Base-by-base conservation (phyloP, 352 stramenopile genomes). In the Phytopythium sindhum region DNA sequence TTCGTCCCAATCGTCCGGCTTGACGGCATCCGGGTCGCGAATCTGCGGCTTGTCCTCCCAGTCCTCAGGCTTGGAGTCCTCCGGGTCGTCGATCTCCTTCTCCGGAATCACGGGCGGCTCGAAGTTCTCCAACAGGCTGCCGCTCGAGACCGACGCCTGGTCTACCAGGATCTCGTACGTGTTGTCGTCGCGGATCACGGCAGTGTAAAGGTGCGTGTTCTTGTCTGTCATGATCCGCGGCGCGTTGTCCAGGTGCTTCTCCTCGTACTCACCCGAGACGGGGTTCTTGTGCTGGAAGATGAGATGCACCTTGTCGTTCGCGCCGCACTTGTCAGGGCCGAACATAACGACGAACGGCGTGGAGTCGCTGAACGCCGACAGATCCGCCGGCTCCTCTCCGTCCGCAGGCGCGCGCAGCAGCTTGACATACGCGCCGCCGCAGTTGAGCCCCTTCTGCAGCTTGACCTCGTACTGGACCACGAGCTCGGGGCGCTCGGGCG, bases 341-440 rank as follows among this genome's bases (percentile, higher is more conserved):
- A 98, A 98, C 95, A 98, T 98, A 74, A 98, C 88, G 60, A 90
- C 84, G 64, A 98, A 98, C 31, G 92, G 93, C 52, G 90, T 93
- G 33, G 78, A 64, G 68, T 97, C 86, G 57, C 83, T 87, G 56
- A 98, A 90, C 47, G 75, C 64, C n/a, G 67, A 79, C 24, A 84
- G 80, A 63, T 91, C 74, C 15, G 24, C 41, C 7, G 41, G n/a
- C 23, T 60, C 35, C 48, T 74, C 63, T 4, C 66, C 63, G 10
- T 74, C 52, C 8, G 75, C 61, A n/a, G 85, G 73, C n/a, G 86
- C 66, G 15, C 83, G 77, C 52, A 98, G 76, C 64, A 98, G 70
- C 85, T 98, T 98, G 23, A 98, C 68, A 69, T 98, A 98, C 9
- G 91, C 93, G 21, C 95, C 95, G 39, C 93, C 93, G 68, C 95